Percentiles rank a stretch among this genome's conserved stretches.
Evolutionary conservation across 2,329 filamentous ascomycete genomes (phyloP).

Genomic region (Aspergillus candidus): DNA sequence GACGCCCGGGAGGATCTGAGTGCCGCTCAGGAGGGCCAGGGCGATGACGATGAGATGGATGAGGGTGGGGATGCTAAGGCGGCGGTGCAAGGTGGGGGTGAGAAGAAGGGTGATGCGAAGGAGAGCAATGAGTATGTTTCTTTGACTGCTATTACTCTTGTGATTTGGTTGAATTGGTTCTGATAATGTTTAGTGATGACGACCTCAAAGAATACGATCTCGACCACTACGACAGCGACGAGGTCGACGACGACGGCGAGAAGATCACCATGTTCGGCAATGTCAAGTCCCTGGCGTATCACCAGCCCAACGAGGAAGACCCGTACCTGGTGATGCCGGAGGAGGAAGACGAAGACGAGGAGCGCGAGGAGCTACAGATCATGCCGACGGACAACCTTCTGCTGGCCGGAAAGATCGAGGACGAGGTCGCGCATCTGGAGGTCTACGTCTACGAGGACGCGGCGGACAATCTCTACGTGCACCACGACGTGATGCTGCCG

Average conservation of each 20-base stretch:
- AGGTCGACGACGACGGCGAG: conserved; percentile 59
- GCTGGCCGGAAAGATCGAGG: conserved; percentile 87
- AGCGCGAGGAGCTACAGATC: conserved; percentile 89
- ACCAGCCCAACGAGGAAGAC: conserved; percentile 89
- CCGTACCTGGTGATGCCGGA: conserved; percentile 89
- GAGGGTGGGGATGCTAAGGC: conserved; percentile 23
- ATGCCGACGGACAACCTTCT: conserved; percentile 88
- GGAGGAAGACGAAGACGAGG: conserved; percentile 78
- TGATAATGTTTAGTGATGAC: conserved; percentile 49
- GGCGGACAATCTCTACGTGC: conserved; percentile 94
- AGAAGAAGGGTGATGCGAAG: conserved; percentile 19
- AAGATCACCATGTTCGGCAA: conserved; percentile 92
- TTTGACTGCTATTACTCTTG: background rate
- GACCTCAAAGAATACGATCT: conserved; percentile 94
- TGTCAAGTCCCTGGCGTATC: conserved; percentile 86
- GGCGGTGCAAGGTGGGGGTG: conserved; percentile 12
- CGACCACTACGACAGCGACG: conserved; percentile 89
- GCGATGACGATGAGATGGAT: conserved; percentile 30
- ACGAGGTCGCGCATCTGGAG: conserved; percentile 93
- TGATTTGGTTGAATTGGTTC: background rate
- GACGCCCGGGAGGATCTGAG: conserved; percentile 84
- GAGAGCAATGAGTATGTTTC: conserved; percentile 14
- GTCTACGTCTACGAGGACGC: conserved; percentile 96
- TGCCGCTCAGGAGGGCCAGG: conserved; percentile 55
- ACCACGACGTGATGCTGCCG: conserved; percentile 98